phyloP scores from a whole-genome alignment of 1,139 yeast genomes.

The Magnusiomyces sp. region DNA sequence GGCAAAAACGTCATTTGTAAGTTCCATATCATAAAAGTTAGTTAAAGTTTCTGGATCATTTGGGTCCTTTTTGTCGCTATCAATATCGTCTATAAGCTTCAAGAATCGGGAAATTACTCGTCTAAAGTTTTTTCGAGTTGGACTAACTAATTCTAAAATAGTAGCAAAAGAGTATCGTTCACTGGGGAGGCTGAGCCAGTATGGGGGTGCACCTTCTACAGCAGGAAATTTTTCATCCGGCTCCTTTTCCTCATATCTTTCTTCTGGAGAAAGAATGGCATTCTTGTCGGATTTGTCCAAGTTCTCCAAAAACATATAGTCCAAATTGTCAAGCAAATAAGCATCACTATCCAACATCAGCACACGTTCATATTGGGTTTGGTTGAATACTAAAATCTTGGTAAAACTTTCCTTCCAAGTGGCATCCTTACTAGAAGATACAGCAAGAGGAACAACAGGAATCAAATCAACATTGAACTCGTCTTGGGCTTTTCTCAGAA shows the following conservation, averaged over 20 bases:
- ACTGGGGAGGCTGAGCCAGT: conserved; percentile 1
- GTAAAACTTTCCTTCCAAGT: conserved; percentile 43
- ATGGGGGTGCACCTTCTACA: not conserved
- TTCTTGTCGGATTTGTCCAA: conserved; percentile 15
- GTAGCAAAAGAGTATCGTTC: conserved; percentile 32
- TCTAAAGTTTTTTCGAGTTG: conserved; percentile 30
- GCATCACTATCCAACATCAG: conserved; percentile 40
- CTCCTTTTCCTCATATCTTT: not conserved
- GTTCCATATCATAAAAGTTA: conserved; percentile 44
- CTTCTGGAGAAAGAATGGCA: conserved; percentile 34
- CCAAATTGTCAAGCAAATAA: conserved; percentile 28
- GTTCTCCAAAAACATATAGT: conserved; percentile 38
- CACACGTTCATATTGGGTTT: conserved; percentile 40
- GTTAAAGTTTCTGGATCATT: not conserved
- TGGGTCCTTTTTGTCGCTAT: not conserved
- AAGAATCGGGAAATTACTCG: conserved; percentile 29
- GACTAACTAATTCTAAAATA: conserved; percentile 32
- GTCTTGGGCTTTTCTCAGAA: conserved; percentile 12
- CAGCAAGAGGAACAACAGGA: conserved; percentile 22
- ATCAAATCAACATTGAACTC: conserved; percentile 22
- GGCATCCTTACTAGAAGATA: conserved; percentile 2
- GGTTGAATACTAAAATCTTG: conserved; percentile 39
- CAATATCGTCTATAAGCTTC: conserved; percentile 17
- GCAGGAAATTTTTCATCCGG: not conserved
- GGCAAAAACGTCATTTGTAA: conserved; percentile 36